A percentile compares a stretch with the other conserved stretches of the same genome.
These are phyloP conservation scores for Podila epicladia DNA, from an alignment of 192 early-diverging fungal species.

Conservation along the genomic window DNA sequence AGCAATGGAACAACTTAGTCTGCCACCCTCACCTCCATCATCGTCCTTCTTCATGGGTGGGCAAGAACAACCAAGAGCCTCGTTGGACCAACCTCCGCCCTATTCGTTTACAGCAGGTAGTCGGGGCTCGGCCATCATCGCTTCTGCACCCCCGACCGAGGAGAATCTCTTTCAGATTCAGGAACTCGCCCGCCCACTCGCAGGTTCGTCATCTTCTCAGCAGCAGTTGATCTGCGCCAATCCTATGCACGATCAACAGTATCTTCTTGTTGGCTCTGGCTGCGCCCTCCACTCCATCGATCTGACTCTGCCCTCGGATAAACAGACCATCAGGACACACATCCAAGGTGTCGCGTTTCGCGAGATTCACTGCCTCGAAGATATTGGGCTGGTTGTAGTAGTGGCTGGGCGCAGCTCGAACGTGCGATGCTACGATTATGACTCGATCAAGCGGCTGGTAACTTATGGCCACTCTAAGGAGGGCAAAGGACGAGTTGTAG, in stretches of 20 bases:
- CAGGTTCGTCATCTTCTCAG: neutral
- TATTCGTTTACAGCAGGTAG: slow-evolving; percentile 12
- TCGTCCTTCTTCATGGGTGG: neutral
- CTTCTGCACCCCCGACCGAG: slow-evolving; percentile 22
- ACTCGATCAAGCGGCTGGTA: slow-evolving; percentile 32
- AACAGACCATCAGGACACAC: slow-evolving; percentile 30
- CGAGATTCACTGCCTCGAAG: slow-evolving; percentile 48
- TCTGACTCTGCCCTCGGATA: slow-evolving; percentile 25
- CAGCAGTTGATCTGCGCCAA: slow-evolving; percentile 34
- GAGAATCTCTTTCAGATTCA: slow-evolving; percentile 38
- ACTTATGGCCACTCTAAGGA: slow-evolving; percentile 43
- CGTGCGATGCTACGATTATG: slow-evolving; percentile 47
- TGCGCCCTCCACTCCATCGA: slow-evolving; percentile 46
- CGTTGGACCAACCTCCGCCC: slow-evolving; percentile 25
- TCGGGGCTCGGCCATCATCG: slow-evolving; percentile 11
- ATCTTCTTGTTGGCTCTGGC: slow-evolving; percentile 36
- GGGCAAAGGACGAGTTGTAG: slow-evolving; percentile 31
- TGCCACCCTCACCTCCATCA: neutral
- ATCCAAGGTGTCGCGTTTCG: slow-evolving; percentile 40
- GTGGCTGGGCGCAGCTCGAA: slow-evolving; percentile 41
- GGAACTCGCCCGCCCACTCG: slow-evolving; percentile 15
- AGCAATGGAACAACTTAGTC: neutral
- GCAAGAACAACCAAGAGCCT: neutral
- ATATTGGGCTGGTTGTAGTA: slow-evolving; percentile 37
- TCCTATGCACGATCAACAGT: slow-evolving; percentile 50